phyloP scores from a whole-genome alignment of 2,329 filamentous ascomycete species.

The Hortaea werneckii region DNA sequence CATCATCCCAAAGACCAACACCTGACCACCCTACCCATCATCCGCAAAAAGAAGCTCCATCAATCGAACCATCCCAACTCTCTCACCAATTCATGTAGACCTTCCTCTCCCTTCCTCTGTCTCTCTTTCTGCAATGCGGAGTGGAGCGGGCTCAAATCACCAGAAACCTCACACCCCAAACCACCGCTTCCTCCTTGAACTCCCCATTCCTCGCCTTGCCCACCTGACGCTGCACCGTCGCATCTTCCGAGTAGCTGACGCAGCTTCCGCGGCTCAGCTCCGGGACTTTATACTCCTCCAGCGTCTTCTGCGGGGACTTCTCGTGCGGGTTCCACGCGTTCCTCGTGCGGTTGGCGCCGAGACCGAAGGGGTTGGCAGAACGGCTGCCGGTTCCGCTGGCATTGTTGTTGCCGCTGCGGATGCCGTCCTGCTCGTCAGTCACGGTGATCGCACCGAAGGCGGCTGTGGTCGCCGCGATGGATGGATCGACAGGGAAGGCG shows the following conservation, averaged over 20 bases:
- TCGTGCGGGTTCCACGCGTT: constrained; percentile 6
- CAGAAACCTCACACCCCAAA: constrained; percentile 34
- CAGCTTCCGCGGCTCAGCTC: constrained; percentile 13
- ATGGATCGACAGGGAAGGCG: no score
- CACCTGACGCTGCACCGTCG: constrained; percentile 28
- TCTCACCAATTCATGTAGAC: no score
- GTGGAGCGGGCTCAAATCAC: constrained; percentile 17
- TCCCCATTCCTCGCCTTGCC: constrained; percentile 28
- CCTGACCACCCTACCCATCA: no score
- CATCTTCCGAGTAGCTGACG: constrained; percentile 15
- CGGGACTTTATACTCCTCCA: constrained; percentile 13
- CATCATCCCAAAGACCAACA: no score
- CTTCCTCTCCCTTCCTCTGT: no score
- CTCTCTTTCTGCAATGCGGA: neutral
- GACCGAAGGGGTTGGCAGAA: neutral
- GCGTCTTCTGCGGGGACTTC: constrained; percentile 3
- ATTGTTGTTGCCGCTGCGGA: neutral
- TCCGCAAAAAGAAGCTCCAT: no score
- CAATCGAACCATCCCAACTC: no score
- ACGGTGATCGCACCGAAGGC: no score
- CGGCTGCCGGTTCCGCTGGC: no score
- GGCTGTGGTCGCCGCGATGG: no score
- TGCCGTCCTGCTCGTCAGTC: no score
- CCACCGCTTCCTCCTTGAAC: constrained; percentile 32
- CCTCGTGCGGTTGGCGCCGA: constrained; percentile 3